Evolutionary conservation across 257 asterid genomes (phyloP), one percentile per base, ranked within the genome.

Genomic region (Prunella vulgaris): DNA sequence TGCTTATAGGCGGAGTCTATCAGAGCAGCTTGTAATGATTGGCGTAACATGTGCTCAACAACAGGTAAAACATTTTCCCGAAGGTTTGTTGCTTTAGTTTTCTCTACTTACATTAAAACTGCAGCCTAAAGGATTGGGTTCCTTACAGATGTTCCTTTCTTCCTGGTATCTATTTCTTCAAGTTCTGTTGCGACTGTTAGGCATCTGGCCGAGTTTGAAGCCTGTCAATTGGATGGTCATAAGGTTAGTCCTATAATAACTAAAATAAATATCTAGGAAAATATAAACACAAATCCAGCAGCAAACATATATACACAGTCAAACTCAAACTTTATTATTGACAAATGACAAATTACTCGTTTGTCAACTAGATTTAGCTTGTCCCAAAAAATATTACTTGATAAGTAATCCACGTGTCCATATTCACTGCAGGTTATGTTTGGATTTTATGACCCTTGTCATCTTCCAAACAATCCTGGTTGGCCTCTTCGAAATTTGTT

Each of bases 401-500:
- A 71, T 51, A 37, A 72, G 32, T 72, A 60, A 70, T 60, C 30
- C 58, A 15, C 44, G 13, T 35, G 15, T 74, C 25, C n/a, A 20
- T 63, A 42, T 60, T 30, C 64, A 53, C 61, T 73, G 74, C 88
- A 93, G 97, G 79, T 93, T 67, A 71, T 93, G 21, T 86, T 87
- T 81, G 99, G 99, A 65, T 93, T 87, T 84, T 88, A 90, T 82
- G 99, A 90, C 72, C 97, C 92, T 64, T 88, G 93, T 71, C 83
- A 88, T 79, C 96, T 84, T 60, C 92, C 91, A 59, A 74, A 69
- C 64, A 88, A 88, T 81, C 97, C 97, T 56, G 96, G 99, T 56
- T 93, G 99, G 99, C 96, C 96, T 33, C 95, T 93, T 63, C 93
- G 96, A 70, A 93, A 93, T 80, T 86, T 81, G 70, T 83, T 93